phyloP scores from a whole-genome alignment of 306 rosid species.

The Dryas octopetala region DNA sequence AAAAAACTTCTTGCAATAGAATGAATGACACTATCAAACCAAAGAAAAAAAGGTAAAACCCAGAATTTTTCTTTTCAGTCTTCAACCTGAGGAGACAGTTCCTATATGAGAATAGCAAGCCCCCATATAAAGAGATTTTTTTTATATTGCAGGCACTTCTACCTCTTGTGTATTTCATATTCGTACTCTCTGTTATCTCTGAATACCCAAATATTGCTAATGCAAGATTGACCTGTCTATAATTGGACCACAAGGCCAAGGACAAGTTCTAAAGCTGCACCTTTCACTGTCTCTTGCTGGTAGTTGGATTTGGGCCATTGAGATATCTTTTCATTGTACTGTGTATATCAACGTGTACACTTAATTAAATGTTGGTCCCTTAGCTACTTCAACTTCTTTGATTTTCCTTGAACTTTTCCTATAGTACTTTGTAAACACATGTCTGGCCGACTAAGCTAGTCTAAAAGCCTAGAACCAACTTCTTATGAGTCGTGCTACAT shows the following conservation, averaged over 20 bases:
- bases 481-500: too few relatives aligned
- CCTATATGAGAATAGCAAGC: too few relatives aligned
- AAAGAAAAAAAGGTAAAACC: too few relatives aligned
- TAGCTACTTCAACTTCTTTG: background rate
- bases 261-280: background rate
- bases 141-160: too few relatives aligned
- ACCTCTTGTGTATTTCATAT: too few relatives aligned
- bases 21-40: too few relatives aligned
- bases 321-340: constrained; percentile 7
- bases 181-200: background rate
- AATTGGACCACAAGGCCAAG: background rate
- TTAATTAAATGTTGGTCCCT: constrained; percentile 10
- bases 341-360: background rate
- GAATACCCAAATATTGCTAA: background rate
- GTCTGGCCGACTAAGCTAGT: background rate
- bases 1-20: too few relatives aligned
- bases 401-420: background rate
- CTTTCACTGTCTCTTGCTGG: constrained; percentile 2
- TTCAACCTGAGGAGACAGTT: background rate
- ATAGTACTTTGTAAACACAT: background rate
- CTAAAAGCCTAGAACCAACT: too few relatives aligned
- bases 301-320: background rate
- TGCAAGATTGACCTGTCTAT: background rate
- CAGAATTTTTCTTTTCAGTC: background rate
- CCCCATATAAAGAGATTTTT: too few relatives aligned